phyloP scores from a whole-genome alignment of 2,329 filamentous ascomycete genomes.

The Aspergillus hiratsukae region DNA sequence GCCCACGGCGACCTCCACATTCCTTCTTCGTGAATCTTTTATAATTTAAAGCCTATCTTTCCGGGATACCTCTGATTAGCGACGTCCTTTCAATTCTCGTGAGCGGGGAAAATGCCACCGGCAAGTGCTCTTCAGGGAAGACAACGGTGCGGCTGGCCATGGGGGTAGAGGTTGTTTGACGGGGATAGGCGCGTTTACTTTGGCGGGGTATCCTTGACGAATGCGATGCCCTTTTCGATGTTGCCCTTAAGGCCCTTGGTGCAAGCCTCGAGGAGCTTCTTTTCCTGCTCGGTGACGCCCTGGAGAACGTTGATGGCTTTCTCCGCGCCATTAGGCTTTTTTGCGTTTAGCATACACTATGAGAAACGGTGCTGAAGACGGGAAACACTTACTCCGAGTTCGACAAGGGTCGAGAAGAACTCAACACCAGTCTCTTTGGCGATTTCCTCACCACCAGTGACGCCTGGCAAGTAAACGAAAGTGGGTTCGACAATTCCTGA shows the following conservation, averaged over 20 bases:
- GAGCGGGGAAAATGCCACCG: slow-evolving; percentile 9
- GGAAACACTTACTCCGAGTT: slow-evolving; percentile 74
- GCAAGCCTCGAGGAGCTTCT: slow-evolving; percentile 73
- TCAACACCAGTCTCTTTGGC: slow-evolving; percentile 78
- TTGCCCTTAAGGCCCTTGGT: slow-evolving; percentile 81
- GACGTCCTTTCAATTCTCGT: slow-evolving; percentile 24
- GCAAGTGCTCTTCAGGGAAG: slow-evolving; percentile 7
- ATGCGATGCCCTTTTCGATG: slow-evolving; percentile 89
- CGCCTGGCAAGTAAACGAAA: slow-evolving; percentile 89
- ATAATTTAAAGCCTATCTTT: slow-evolving; percentile 45
- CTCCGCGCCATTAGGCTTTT: slow-evolving; percentile 74
- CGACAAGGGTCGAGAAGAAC: slow-evolving; percentile 93
- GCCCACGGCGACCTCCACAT: slow-evolving; percentile 13
- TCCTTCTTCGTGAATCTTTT: slow-evolving; percentile 26
- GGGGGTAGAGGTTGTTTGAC: slow-evolving; percentile 14
- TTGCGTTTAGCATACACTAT: slow-evolving; percentile 20
- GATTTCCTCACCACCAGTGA: slow-evolving; percentile 81
- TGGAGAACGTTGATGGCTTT: slow-evolving; percentile 78
- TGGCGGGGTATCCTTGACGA: slow-evolving; percentile 80
- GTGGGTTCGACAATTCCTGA: slow-evolving; percentile 91
- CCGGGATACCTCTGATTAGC: slow-evolving; percentile 32
- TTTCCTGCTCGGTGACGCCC: slow-evolving; percentile 78
- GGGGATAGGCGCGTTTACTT: slow-evolving; percentile 61
- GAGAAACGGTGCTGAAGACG: slow-evolving; percentile 2
- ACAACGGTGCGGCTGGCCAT: slow-evolving; percentile 16